Percentiles rank a stretch among this genome's conserved stretches.
phyloP scores from a whole-genome alignment of 2,329 filamentous ascomycete genomes.

The Colletotrichum siamense region DNA sequence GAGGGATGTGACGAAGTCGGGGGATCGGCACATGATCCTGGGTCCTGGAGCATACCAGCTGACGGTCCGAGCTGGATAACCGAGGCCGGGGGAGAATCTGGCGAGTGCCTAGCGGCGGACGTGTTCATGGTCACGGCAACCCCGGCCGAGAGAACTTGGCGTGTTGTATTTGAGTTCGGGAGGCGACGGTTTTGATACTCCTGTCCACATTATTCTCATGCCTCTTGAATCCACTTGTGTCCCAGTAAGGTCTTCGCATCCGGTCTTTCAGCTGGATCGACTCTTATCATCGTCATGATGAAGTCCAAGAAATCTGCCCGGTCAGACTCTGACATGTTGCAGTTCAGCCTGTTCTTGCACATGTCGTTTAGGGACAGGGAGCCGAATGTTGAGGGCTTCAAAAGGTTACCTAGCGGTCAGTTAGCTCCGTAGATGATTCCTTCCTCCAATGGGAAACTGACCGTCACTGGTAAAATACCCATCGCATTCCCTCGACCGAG shows the following conservation, averaged over 20 bases:
- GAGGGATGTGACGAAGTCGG: not conserved
- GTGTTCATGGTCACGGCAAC: not conserved
- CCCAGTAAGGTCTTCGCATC: not conserved
- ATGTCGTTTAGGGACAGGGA: not conserved
- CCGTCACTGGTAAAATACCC: not conserved
- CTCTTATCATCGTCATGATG: not conserved
- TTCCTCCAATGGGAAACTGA: rapidly evolving
- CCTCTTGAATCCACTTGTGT: not conserved
- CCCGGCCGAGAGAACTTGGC: not conserved
- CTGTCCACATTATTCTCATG: not conserved
- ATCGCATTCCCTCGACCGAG: not conserved
- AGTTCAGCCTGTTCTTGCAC: not conserved
- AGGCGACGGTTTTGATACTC: not conserved
- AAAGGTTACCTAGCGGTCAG: not conserved
- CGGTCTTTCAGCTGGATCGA: not conserved
- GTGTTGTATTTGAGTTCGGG: rapidly evolving
- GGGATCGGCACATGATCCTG: not conserved
- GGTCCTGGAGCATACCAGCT: not conserved
- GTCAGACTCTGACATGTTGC: not conserved
- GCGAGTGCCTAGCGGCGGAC: not conserved
- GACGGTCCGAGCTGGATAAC: not conserved
- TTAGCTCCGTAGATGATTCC: not conserved
- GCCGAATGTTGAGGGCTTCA: not conserved
- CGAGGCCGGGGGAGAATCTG: not conserved
- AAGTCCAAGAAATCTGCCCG: not conserved